Evolutionary conservation across 139 green algal genomes (phyloP).

Genomic region (Chlorella sp.): DNA sequence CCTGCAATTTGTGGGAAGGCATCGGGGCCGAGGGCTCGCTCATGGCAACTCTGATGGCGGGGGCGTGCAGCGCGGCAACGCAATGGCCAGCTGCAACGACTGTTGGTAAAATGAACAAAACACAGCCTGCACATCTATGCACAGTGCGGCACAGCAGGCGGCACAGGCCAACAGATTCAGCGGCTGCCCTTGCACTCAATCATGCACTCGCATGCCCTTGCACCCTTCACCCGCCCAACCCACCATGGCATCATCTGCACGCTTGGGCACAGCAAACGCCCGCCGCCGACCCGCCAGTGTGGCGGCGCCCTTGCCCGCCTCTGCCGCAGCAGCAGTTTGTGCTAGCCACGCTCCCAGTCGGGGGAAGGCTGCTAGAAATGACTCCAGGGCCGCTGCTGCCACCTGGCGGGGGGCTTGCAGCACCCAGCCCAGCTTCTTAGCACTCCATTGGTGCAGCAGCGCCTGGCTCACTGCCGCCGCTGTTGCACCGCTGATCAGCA

Average conservation of each 20-base stretch:
- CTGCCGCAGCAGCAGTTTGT: not conserved
- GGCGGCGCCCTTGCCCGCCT: not conserved
- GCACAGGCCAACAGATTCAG: too few species aligned
- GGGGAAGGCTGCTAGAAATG: slow-evolving; percentile 27
- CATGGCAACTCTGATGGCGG: not conserved
- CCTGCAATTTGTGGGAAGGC: not conserved
- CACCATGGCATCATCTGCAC: slow-evolving; percentile 27
- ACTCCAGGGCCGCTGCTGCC: not conserved
- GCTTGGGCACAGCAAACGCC: not conserved
- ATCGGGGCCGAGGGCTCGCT: not conserved
- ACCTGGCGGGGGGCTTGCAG: not conserved
- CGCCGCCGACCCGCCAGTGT: slow-evolving; percentile 29
- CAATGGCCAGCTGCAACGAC: too few species aligned
- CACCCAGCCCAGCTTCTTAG: slow-evolving; percentile 11
- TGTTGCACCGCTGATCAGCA: not conserved
- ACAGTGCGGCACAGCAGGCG: too few species aligned
- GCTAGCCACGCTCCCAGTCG: slow-evolving; percentile 10
- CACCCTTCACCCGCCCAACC: too few species aligned
- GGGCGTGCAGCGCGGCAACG: too few species aligned
- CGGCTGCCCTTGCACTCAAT: too few species aligned
- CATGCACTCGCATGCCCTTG: too few species aligned
- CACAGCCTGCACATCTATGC: too few species aligned
- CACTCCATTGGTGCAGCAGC: slow-evolving; percentile 32
- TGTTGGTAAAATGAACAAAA: too few species aligned
- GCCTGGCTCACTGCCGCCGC: slow-evolving; percentile 3